phyloP scores from a whole-genome alignment of 768 basidiomycete genomes.

The Mycena indigotica region DNA sequence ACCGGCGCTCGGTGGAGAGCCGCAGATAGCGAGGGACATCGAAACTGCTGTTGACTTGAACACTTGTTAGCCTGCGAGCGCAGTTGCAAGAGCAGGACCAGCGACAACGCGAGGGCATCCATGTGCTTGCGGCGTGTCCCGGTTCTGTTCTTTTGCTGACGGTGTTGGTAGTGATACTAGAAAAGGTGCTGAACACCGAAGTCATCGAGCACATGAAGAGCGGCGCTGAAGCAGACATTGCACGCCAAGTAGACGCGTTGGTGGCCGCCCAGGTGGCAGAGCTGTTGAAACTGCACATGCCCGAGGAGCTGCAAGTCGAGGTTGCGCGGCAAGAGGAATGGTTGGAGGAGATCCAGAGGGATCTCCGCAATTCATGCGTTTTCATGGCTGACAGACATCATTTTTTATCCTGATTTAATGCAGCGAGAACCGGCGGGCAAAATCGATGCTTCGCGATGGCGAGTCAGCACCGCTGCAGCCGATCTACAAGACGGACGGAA shows the following conservation, averaged over 20 bases:
- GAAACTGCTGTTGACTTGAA: constrained; percentile 17
- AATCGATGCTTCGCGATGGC: constrained; percentile 48
- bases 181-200: constrained; percentile 46
- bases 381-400: no score
- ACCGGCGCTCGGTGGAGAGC: constrained; percentile 40
- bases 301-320: constrained; percentile 51
- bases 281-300: constrained; percentile 49
- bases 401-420: background rate
- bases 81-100: constrained; percentile 47
- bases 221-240: constrained; percentile 54
- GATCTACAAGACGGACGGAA: constrained; percentile 51
- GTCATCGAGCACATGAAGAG: constrained; percentile 46
- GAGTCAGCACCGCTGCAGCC: constrained; percentile 45
- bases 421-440: constrained; percentile 61
- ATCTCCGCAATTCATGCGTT: constrained; percentile 62
- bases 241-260: constrained; percentile 49
- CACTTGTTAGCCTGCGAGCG: constrained; percentile 40
- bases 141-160: background rate
- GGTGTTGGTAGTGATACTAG: constrained; percentile 43
- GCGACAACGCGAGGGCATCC: constrained; percentile 44
- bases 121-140: constrained; percentile 43
- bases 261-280: constrained; percentile 53
- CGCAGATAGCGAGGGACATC: constrained; percentile 42
- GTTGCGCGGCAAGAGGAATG: constrained; percentile 45
- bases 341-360: constrained; percentile 47